A percentile compares a stretch with the other conserved stretches of the same genome.
Conservation (phyloP, 2,329 filamentous ascomycete genomes). For the Colletotrichum sp. region DNA sequence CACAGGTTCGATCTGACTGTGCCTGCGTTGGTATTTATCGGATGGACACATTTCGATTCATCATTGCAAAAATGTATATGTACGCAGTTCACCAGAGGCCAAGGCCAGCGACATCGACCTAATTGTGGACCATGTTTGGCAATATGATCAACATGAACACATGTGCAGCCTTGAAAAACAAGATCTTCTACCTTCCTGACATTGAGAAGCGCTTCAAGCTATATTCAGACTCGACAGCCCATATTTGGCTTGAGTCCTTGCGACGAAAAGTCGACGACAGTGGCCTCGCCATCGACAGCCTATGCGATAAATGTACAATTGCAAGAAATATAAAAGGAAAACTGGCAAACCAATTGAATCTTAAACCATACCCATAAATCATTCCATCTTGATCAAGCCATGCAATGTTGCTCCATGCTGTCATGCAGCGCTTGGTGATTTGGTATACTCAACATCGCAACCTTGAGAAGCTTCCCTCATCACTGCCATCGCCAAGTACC, state of each 20-base stretch:
- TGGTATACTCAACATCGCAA: not conserved
- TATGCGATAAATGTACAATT: not conserved
- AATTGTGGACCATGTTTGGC: too few species aligned
- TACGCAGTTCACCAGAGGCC: not conserved
- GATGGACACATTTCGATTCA: not conserved
- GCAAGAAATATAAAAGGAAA: not conserved
- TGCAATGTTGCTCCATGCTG: not conserved
- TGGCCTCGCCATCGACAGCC: not conserved
- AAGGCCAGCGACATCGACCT: too few species aligned
- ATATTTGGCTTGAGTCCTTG: not conserved
- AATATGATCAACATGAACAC: too few species aligned
- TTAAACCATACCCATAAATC: not conserved
- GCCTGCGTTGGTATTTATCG: not conserved
- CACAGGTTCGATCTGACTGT: not conserved
- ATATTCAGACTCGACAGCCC: not conserved
- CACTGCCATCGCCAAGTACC: not conserved
- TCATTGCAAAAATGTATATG: not conserved
- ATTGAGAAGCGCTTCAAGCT: not conserved
- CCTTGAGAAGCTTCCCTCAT: not conserved
- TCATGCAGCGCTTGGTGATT: not conserved
- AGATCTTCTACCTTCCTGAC: too few species aligned
- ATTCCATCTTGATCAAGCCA: not conserved
- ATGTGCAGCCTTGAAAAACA: too few species aligned
- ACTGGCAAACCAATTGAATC: not conserved
- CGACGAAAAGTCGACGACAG: not conserved